Evolutionary conservation across 2,329 filamentous ascomycete genomes (phyloP).

Genomic region (Fusarium veterinarium): DNA sequence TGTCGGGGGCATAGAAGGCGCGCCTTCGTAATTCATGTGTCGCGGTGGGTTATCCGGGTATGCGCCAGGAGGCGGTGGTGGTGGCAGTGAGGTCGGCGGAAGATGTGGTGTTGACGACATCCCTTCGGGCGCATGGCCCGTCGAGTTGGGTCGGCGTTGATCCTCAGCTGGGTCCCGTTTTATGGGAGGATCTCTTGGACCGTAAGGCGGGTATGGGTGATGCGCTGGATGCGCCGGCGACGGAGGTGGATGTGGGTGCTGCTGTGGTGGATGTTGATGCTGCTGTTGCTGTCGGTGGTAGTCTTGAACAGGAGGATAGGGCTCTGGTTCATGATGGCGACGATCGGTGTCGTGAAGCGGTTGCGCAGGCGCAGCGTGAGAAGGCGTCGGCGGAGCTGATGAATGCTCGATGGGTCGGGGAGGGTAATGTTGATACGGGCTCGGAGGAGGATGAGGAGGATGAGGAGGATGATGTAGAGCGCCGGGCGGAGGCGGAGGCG

Average conservation of each 20-base stretch:
- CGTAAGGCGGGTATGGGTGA: constrained; percentile 57
- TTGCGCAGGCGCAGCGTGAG: constrained; percentile 46
- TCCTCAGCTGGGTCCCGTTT: constrained; percentile 68
- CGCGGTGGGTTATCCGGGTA: constrained; percentile 61
- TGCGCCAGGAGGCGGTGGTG: constrained; percentile 46
- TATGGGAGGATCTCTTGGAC: constrained; percentile 63
- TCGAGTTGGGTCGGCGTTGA: constrained; percentile 64
- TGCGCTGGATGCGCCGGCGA: constrained; percentile 55
- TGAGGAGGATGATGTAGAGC: constrained; percentile 45
- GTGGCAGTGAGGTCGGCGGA: constrained; percentile 47
- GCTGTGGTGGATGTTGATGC: background rate
- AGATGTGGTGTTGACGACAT: constrained; percentile 49
- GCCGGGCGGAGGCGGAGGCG: constrained; percentile 44
- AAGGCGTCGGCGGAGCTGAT: constrained; percentile 47
- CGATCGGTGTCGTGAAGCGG: constrained; percentile 60
- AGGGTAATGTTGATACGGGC: constrained; percentile 56
- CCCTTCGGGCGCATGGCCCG: constrained; percentile 56
- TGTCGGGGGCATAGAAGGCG: constrained; percentile 58
- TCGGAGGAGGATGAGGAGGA: constrained; percentile 48
- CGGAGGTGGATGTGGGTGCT: constrained; percentile 48
- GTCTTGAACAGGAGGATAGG: constrained; percentile 66
- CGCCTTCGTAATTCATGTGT: constrained; percentile 66
- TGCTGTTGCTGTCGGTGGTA: constrained; percentile 53
- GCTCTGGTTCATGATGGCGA: constrained; percentile 67
- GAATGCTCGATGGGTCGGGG: constrained; percentile 49